Percentiles rank a stretch among this genome's conserved stretches.
These are phyloP conservation scores for Exophiala dermatitidis DNA, from an alignment of 2,329 filamentous ascomycete species.

Conservation along the genomic window DNA sequence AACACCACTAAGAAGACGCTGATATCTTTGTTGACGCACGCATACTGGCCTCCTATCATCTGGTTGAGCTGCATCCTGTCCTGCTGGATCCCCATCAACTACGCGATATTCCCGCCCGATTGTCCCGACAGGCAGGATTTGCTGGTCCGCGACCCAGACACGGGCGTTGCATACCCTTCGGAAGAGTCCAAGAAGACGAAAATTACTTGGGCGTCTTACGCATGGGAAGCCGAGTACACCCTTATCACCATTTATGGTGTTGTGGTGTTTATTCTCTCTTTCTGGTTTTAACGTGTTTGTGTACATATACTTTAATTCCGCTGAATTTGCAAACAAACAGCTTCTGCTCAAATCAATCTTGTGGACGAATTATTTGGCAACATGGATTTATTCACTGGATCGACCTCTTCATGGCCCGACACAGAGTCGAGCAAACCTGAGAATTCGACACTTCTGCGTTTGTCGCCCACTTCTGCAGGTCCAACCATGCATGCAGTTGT, in stretches of 20 bases:
- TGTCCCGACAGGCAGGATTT: conserved; percentile 50
- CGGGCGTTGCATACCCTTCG: conserved; percentile 37
- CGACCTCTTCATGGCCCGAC: no score
- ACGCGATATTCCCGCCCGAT: conserved; percentile 50
- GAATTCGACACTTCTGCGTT: no score
- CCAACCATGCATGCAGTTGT: no score
- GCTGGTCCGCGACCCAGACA: conserved; percentile 43
- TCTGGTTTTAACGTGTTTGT: conserved; percentile 10
- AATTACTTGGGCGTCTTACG: conserved; percentile 7
- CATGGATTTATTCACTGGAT: no score
- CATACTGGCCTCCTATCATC: conserved; percentile 52
- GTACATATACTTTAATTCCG: no score
- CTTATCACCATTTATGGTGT: conserved; percentile 15
- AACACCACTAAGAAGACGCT: conserved; percentile 33
- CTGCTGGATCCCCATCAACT: conserved; percentile 48
- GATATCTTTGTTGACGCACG: conserved; percentile 47
- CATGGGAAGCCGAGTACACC: conserved; percentile 12
- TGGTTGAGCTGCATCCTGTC: conserved; percentile 46
- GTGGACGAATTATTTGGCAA: no score
- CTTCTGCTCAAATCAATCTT: no score
- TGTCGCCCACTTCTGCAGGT: no score
- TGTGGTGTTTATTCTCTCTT: conserved; percentile 13
- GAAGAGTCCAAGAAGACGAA: conserved; percentile 14
- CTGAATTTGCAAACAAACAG: no score
- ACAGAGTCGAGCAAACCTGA: no score